Conservation (phyloP, 768 basidiomycete genomes). For the Cantharellus anzutake region DNA sequence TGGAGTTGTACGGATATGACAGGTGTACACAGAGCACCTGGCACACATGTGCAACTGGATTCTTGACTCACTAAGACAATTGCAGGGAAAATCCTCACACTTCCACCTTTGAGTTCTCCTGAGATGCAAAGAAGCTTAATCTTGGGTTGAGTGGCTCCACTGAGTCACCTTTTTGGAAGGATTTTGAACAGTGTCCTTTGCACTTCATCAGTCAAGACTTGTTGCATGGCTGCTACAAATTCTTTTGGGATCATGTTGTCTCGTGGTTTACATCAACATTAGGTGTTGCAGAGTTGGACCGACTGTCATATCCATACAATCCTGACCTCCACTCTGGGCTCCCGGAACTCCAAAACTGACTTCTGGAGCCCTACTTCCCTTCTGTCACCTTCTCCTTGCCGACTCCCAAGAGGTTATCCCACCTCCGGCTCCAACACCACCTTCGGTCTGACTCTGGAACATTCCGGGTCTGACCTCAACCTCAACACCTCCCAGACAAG, state of each 20-base stretch:
- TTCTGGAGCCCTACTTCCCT: too few species aligned
- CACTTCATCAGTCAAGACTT: slow-evolving; percentile 23
- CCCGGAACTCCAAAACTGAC: too few species aligned
- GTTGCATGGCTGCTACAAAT: slow-evolving; percentile 25
- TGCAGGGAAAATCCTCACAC: neutral
- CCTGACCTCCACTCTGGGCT: too few species aligned
- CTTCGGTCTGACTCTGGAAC: too few species aligned
- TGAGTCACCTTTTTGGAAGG: slow-evolving; percentile 15
- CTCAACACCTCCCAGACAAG: too few species aligned
- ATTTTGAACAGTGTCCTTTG: slow-evolving; percentile 9
- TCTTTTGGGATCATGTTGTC: slow-evolving; percentile 20
- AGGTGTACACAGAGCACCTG: neutral
- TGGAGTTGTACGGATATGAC: too few species aligned
- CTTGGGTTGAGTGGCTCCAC: slow-evolving; percentile 13
- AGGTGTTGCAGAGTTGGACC: slow-evolving; percentile 9
- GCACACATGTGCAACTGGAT: neutral
- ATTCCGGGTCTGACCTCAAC: too few species aligned
- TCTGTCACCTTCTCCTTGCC: too few species aligned
- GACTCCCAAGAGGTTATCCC: too few species aligned
- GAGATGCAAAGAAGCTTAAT: slow-evolving; percentile 19
- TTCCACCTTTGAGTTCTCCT: slow-evolving; percentile 22
- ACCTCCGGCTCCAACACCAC: too few species aligned
- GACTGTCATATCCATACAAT: too few species aligned
- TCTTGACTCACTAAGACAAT: neutral
- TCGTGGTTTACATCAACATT: slow-evolving; percentile 16